Percentiles rank a stretch among this genome's conserved stretches.
These are phyloP conservation scores for Phyllostachys edulis DNA, from an alignment of 176 grass and related monocot species.

Conservation along the genomic window DNA sequence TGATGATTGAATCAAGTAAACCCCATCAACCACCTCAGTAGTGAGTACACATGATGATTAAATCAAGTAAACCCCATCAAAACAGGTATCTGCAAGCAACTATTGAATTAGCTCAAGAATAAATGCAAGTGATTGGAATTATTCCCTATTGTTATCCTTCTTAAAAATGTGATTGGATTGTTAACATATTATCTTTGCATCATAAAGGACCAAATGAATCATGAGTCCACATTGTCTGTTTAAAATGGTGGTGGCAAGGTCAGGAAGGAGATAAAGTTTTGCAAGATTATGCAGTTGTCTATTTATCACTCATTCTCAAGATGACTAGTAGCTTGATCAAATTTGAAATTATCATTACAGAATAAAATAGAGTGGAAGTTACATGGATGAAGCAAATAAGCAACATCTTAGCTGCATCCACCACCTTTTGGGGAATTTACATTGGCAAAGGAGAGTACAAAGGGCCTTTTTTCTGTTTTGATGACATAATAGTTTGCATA, in stretches of 20 bases:
- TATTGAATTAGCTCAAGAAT: conserved; percentile 1
- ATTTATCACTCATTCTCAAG: not conserved
- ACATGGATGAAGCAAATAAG: not conserved
- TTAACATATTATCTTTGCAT: not conserved
- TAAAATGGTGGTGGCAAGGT: not conserved
- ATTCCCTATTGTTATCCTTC: not conserved
- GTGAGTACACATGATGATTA: not conserved
- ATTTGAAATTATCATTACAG: not conserved
- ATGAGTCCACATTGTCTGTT: not conserved
- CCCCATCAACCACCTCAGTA: not conserved
- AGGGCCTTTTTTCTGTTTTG: not conserved
- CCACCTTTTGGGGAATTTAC: not conserved
- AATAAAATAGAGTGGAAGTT: not conserved
- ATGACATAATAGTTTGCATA: not conserved
- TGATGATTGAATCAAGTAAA: conserved; percentile 2
- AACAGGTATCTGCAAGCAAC: not conserved
- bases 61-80: conserved; percentile 7
- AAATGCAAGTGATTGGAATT: not conserved
- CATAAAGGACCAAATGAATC: conserved; percentile 1
- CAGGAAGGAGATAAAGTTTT: not conserved
- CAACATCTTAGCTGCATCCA: not conserved
- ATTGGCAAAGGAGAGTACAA: not conserved
- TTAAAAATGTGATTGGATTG: not conserved
- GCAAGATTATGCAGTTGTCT: conserved; percentile 13
- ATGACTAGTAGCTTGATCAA: not conserved